These are phyloP conservation scores for Cladobotryum protrusum DNA, from an alignment of 2,329 filamentous ascomycete species.

Conservation along the genomic window DNA sequence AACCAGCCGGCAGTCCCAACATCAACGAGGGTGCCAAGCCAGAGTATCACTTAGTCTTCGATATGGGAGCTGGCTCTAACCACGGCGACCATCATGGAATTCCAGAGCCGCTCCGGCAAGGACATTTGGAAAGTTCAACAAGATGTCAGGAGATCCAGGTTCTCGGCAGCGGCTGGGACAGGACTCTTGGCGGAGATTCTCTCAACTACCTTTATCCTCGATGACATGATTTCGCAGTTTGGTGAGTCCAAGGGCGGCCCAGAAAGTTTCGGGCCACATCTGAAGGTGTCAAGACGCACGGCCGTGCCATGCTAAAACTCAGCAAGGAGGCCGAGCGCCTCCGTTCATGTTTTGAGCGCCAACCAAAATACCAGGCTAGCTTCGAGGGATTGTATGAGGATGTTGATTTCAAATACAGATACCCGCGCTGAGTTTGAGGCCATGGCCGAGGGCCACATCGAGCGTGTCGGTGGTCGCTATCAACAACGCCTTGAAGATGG, in stretches of 20 bases:
- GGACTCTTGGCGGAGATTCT: slow-evolving; percentile 79
- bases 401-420: slow-evolving; percentile 86
- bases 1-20: slow-evolving; percentile 78
- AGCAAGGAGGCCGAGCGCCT: slow-evolving; percentile 85
- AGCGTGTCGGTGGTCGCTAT: slow-evolving; percentile 64
- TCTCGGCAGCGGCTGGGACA: slow-evolving; percentile 81
- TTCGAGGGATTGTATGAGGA: slow-evolving; percentile 81
- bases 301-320: slow-evolving; percentile 82
- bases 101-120: slow-evolving; percentile 85
- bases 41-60: slow-evolving; percentile 88
- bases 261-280: slow-evolving; percentile 57
- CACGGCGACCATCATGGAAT: slow-evolving; percentile 81
- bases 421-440: slow-evolving; percentile 74
- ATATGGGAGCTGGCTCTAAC: slow-evolving; percentile 97
- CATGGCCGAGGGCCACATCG: slow-evolving; percentile 61
- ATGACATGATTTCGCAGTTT: slow-evolving; percentile 82
- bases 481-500: slow-evolving; percentile 65
- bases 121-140: slow-evolving; percentile 91
- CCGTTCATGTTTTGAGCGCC: slow-evolving; percentile 88
- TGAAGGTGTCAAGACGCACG: slow-evolving; percentile 64
- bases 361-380: slow-evolving; percentile 75
- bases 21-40: slow-evolving; percentile 77
- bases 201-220: slow-evolving; percentile 82
- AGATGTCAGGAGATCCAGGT: slow-evolving; percentile 97
- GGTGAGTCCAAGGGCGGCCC: slow-evolving; percentile 61